A percentile compares a stretch with the other conserved stretches of the same genome.
These are phyloP conservation scores for Grigorovia humatica DNA, from an alignment of 805 yeast species.

Conservation along the genomic window DNA sequence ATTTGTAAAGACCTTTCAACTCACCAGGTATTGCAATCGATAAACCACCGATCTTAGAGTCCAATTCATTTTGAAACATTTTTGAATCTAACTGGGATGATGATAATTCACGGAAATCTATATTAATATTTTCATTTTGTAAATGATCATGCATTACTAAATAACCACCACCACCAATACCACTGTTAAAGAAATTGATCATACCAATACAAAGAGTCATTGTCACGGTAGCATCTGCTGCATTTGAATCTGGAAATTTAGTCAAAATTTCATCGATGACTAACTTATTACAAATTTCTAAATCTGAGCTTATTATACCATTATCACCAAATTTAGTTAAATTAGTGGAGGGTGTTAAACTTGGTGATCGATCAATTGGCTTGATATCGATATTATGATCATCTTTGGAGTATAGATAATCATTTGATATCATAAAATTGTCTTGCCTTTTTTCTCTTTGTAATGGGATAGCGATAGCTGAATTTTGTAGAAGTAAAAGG, in stretches of 20 bases:
- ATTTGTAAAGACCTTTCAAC: conserved; percentile 63
- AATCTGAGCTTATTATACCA: conserved; percentile 30
- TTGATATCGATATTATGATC: conserved; percentile 31
- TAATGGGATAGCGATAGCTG: not conserved
- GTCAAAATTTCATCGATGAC: conserved; percentile 20
- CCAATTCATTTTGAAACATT: conserved; percentile 26
- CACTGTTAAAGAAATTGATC: conserved; percentile 71
- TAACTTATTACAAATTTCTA: conserved; percentile 27
- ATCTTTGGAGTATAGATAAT: not conserved
- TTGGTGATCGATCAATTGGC: conserved; percentile 30
- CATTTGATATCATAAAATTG: not conserved
- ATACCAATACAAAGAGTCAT: conserved; percentile 84
- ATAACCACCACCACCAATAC: conserved; percentile 90
- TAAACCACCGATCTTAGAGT: conserved; percentile 71
- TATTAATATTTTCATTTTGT: conserved; percentile 42
- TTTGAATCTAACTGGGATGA: conserved; percentile 41
- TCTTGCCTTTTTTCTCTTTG: not conserved
- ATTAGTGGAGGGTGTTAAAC: conserved; percentile 26
- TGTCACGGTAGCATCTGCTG: conserved; percentile 90
- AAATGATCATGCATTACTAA: conserved; percentile 30
- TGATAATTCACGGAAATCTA: conserved; percentile 87
- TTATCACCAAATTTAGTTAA: conserved; percentile 18
- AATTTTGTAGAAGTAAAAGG: not conserved
- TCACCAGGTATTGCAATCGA: conserved; percentile 91
- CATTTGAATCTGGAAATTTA: conserved; percentile 45